These are phyloP conservation scores for Protomyces macrosporus DNA, from an alignment of 1,139 yeast genomes.

Conservation along the genomic window DNA sequence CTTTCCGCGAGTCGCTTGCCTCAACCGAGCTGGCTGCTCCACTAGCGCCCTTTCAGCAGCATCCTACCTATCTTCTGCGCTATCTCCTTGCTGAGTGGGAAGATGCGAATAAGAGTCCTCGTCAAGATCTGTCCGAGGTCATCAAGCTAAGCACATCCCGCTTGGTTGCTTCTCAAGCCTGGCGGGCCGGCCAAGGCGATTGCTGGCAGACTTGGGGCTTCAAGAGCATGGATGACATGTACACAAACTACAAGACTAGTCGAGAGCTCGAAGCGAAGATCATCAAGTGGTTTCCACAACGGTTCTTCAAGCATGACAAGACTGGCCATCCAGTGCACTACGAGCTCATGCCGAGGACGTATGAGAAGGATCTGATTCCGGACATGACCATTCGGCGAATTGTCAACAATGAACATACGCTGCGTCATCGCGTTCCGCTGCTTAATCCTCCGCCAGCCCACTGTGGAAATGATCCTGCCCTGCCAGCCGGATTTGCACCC, in stretches of 20 bases:
- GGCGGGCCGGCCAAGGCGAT: constrained; percentile 21
- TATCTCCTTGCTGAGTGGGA: constrained; percentile 18
- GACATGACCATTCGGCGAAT: constrained; percentile 8
- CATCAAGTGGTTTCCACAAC: constrained; percentile 8
- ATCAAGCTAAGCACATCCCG: background rate
- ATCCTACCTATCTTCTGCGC: constrained; percentile 17
- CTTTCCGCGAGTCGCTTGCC: constrained; percentile 1
- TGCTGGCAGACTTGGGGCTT: constrained; percentile 16
- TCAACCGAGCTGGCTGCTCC: background rate
- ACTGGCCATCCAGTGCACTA: constrained; percentile 12
- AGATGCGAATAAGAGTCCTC: constrained; percentile 2
- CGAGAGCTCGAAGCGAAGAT: constrained; percentile 1
- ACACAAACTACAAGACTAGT: constrained; percentile 5
- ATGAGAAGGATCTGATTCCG: background rate
- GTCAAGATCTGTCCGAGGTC: constrained; percentile 2
- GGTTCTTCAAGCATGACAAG: constrained; percentile 9
- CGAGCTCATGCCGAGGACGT: constrained; percentile 14
- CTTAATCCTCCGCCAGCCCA: constrained; percentile 13
- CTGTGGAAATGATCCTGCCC: background rate
- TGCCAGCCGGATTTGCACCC: background rate
- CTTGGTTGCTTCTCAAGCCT: constrained; percentile 1
- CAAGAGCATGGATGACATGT: constrained; percentile 20
- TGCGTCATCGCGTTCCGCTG: constrained; percentile 7
- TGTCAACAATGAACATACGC: constrained; percentile 20
- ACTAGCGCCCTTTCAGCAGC: constrained; percentile 16